These are phyloP conservation scores for Monosporascus sp. DNA, from an alignment of 2,329 filamentous ascomycete genomes.

Conservation along the genomic window DNA sequence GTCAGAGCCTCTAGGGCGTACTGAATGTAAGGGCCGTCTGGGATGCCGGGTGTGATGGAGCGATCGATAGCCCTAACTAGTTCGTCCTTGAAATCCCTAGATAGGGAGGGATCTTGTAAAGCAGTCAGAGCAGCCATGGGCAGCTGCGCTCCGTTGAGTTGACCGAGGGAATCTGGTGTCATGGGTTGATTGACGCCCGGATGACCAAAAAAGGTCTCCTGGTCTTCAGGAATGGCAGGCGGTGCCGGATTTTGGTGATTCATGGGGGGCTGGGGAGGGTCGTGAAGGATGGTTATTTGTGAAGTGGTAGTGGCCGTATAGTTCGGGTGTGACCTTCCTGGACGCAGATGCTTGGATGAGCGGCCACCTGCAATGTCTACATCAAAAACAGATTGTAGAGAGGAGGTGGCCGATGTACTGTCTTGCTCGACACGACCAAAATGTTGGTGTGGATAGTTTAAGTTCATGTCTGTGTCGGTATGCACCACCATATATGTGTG, in stretches of 20 bases:
- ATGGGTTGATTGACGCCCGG: conserved; percentile 17
- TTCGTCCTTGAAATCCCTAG: conserved; percentile 43
- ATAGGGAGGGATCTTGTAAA: conserved; percentile 13
- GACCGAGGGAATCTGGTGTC: conserved; percentile 21
- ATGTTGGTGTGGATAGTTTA: neutral
- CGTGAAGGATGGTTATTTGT: conserved; percentile 21
- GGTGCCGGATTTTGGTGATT: conserved; percentile 23
- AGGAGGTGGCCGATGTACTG: neutral
- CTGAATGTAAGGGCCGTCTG: conserved; percentile 82
- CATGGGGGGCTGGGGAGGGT: conserved; percentile 10
- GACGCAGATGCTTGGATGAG: neutral
- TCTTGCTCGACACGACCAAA: neutral
- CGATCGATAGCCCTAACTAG: conserved; percentile 41
- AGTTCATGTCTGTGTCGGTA: neutral
- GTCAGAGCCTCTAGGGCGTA: conserved; percentile 88
- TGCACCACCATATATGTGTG: neutral
- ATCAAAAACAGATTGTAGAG: neutral
- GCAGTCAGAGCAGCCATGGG: conserved; percentile 26
- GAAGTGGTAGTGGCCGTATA: conserved; percentile 16
- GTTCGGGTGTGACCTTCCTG: conserved; percentile 12
- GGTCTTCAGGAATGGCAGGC: conserved; percentile 31
- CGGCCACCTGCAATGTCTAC: conserved; percentile 1
- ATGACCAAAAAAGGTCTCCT: conserved; percentile 33
- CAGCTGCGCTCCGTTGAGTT: conserved; percentile 34
- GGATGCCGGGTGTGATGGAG: conserved; percentile 67